Conservation (phyloP, 495 filamentous ascomycete genomes). For the Penicillium pulvis region DNA sequence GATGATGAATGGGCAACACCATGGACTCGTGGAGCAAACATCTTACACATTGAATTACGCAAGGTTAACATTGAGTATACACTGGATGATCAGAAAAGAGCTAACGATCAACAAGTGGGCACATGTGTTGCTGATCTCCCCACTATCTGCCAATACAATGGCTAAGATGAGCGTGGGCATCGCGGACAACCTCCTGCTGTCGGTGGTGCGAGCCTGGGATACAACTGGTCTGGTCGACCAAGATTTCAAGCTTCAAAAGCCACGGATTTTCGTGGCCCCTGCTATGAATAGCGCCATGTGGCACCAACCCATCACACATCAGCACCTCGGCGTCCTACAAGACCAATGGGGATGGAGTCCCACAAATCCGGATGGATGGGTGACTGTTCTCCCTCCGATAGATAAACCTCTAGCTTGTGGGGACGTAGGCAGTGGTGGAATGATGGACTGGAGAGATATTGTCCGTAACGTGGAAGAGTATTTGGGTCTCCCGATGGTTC, state of each 20-base stretch:
- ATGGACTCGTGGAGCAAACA: conserved; percentile 61
- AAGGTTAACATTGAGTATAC: conserved; percentile 24
- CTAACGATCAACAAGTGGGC: conserved; percentile 55
- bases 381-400: conserved; percentile 68
- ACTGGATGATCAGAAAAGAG: not conserved
- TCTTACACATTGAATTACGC: conserved; percentile 85
- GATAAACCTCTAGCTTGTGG: conserved; percentile 80
- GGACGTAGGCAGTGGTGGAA: conserved; percentile 74
- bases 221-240: conserved; percentile 61
- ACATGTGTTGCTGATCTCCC: conserved; percentile 77
- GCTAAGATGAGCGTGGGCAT: conserved; percentile 74
- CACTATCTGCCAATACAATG: conserved; percentile 75
- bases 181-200: conserved; percentile 66
- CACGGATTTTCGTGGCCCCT: conserved; percentile 47
- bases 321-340: conserved; percentile 66
- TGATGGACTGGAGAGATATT: conserved; percentile 77
- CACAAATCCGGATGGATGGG: conserved; percentile 62
- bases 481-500: conserved; percentile 10
- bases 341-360: conserved; percentile 67
- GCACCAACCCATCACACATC: conserved; percentile 75
- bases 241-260: conserved; percentile 24
- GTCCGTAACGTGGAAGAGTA: conserved; percentile 58
- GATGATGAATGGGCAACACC: conserved; percentile 78
- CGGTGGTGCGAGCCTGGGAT: conserved; percentile 88
- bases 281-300: conserved; percentile 94